Conservation (phyloP, 202 grass and related monocot species). For the Dendrocalamus latiflorus region DNA sequence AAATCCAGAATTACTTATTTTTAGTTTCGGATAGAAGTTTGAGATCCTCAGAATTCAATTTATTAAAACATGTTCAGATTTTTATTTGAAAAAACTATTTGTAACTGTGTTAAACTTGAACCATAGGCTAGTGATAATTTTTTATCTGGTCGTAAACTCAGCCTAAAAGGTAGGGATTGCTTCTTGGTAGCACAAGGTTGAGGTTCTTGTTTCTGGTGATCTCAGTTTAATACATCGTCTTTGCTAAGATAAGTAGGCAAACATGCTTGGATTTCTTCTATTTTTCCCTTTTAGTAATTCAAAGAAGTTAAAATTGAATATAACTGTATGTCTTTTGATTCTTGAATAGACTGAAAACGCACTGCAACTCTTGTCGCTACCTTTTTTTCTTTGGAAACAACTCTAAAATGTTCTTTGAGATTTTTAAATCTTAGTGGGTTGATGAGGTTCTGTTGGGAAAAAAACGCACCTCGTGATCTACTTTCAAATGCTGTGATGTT, state of each 20-base stretch:
- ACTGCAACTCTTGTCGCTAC: neutral
- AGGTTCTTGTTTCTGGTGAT: too few relatives aligned
- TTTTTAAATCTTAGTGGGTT: neutral
- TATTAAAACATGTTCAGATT: neutral
- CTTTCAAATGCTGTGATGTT: neutral
- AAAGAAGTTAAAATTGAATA: neutral
- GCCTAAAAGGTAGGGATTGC: neutral
- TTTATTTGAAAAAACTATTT: neutral
- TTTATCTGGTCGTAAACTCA: neutral
- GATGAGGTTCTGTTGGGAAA: neutral
- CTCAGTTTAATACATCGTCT: neutral
- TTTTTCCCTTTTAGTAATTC: neutral
- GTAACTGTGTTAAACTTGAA: neutral
- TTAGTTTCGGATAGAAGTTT: too few relatives aligned
- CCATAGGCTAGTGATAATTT: neutral
- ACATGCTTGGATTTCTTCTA: neutral
- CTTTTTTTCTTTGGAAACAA: neutral
- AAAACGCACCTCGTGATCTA: neutral
- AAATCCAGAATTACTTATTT: too few relatives aligned
- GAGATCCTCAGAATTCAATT: neutral
- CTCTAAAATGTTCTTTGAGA: neutral
- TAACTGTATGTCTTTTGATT: neutral
- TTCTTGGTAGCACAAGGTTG: neutral
- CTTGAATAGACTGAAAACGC: neutral
- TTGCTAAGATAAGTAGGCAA: neutral